These are phyloP conservation scores for Crassisporium funariophilum DNA, from an alignment of 768 basidiomycete genomes.

Conservation along the genomic window DNA sequence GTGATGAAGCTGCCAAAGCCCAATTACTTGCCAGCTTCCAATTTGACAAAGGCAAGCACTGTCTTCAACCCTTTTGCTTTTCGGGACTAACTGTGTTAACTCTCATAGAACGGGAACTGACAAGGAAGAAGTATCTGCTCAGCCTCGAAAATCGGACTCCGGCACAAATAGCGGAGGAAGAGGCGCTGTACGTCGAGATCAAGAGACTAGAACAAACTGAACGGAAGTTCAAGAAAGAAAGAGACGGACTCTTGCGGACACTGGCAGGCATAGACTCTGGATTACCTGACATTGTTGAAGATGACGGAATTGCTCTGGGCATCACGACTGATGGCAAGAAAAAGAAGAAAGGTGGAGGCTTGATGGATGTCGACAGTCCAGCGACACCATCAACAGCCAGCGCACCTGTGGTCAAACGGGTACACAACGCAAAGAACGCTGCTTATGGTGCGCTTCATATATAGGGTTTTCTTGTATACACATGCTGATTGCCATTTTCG, in stretches of 20 bases:
- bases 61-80: not conserved
- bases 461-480: not conserved
- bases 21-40: slow-evolving; percentile 69
- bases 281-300: slow-evolving; percentile 70
- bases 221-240: slow-evolving; percentile 81
- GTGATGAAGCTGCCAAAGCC: slow-evolving; percentile 74
- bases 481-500: not conserved
- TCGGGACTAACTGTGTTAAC: slow-evolving; percentile 4
- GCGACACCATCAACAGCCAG: slow-evolving; percentile 44
- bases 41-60: slow-evolving; percentile 81
- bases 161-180: slow-evolving; percentile 92
- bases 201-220: slow-evolving; percentile 96
- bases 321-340: slow-evolving; percentile 56
- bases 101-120: slow-evolving; percentile 74
- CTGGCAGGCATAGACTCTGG: slow-evolving; percentile 89
- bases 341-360: slow-evolving; percentile 46
- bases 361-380: slow-evolving; percentile 49
- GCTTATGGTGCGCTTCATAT: slow-evolving; percentile 51
- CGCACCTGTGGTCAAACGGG: slow-evolving; percentile 39
- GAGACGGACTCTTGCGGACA: slow-evolving; percentile 84
- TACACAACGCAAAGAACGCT: slow-evolving; percentile 55
- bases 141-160: slow-evolving; percentile 89
- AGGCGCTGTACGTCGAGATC: slow-evolving; percentile 89
- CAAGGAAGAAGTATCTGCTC: slow-evolving; percentile 84
- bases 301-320: slow-evolving; percentile 56